A percentile compares a stretch with the other conserved stretches of the same genome.
phyloP scores from a whole-genome alignment of 2,329 filamentous ascomycete species.

The Dactylonectria macrodidyma region DNA sequence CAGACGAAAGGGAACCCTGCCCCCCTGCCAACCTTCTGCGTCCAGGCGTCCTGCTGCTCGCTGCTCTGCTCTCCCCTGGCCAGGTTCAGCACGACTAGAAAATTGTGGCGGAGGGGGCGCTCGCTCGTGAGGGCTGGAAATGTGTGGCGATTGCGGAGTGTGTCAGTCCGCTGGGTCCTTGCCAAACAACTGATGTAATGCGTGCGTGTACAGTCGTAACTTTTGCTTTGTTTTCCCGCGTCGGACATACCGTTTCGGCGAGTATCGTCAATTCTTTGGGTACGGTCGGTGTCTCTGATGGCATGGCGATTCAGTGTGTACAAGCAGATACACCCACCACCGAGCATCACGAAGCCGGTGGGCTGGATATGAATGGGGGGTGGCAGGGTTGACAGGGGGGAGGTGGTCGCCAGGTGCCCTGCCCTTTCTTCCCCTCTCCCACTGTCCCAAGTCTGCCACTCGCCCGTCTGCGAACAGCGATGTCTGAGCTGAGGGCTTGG shows the following conservation, averaged over 20 bases:
- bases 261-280: conserved; percentile 34
- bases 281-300: conserved; percentile 30
- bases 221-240: conserved; percentile 33
- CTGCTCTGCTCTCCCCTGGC: conserved; percentile 42
- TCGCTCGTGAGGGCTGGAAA: conserved; percentile 25
- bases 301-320: conserved; percentile 20
- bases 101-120: conserved; percentile 48
- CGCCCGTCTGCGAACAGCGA: conserved; percentile 30
- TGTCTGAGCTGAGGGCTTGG: conserved; percentile 32
- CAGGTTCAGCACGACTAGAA: conserved; percentile 40
- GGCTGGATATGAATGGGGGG: conserved; percentile 42
- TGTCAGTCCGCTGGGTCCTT: conserved; percentile 21
- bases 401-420: conserved; percentile 41
- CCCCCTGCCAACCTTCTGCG: conserved; percentile 45
- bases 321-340: conserved; percentile 24
- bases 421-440: conserved; percentile 33
- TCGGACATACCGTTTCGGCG: conserved; percentile 30
- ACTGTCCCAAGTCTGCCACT: neutral
- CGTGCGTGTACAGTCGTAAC: conserved; percentile 19
- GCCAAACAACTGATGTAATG: conserved; percentile 30
- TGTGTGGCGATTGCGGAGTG: conserved; percentile 37
- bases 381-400: conserved; percentile 27
- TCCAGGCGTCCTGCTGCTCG: conserved; percentile 39
- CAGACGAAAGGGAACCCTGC: conserved; percentile 43
- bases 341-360: conserved; percentile 45